Percentiles rank a stretch among this genome's conserved stretches.
Conservation (phyloP, 176 grass and related monocot genomes). For the Echinochloa phyllopogon region DNA sequence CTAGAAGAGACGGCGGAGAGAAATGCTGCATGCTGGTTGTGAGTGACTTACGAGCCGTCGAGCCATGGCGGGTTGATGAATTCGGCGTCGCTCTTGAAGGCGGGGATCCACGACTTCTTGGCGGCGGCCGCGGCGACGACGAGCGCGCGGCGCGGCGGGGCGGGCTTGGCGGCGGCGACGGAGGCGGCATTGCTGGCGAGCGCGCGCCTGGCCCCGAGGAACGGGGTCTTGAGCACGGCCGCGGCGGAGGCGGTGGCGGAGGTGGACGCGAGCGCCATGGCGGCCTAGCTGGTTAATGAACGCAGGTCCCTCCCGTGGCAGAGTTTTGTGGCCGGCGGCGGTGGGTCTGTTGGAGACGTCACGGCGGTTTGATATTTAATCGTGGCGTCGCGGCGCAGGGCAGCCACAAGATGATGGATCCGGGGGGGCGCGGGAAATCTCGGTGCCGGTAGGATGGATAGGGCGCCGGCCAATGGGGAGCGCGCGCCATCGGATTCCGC, state of each 20-base stretch:
- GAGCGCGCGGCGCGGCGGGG: constrained; percentile 47
- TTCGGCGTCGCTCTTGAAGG: constrained; percentile 76
- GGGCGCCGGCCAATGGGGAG: constrained; percentile 81
- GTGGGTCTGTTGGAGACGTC: constrained; percentile 25
- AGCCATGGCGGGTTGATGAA: constrained; percentile 89
- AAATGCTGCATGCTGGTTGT: too few species aligned
- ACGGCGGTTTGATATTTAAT: constrained; percentile 46
- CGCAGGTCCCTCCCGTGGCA: not conserved
- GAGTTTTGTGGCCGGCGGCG: not conserved
- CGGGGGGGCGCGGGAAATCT: constrained; percentile 52
- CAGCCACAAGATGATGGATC: constrained; percentile 53
- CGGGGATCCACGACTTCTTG: constrained; percentile 96
- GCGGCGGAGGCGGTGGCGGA: constrained; percentile 77
- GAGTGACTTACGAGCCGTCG: constrained; percentile 85
- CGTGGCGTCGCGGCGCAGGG: constrained; percentile 40
- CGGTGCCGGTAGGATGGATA: constrained; percentile 62
- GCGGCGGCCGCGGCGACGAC: constrained; percentile 54
- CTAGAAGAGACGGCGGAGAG: too few species aligned
- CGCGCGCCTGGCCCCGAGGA: constrained; percentile 61
- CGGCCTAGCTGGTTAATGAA: not conserved
- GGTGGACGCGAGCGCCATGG: constrained; percentile 83
- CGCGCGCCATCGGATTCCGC: constrained; percentile 59
- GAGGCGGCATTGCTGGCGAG: constrained; percentile 64
- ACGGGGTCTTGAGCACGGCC: constrained; percentile 68
- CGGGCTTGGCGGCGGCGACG: constrained; percentile 37